Conservation (phyloP, 1,139 yeast genomes). For the Sporopachydermia cereana region DNA sequence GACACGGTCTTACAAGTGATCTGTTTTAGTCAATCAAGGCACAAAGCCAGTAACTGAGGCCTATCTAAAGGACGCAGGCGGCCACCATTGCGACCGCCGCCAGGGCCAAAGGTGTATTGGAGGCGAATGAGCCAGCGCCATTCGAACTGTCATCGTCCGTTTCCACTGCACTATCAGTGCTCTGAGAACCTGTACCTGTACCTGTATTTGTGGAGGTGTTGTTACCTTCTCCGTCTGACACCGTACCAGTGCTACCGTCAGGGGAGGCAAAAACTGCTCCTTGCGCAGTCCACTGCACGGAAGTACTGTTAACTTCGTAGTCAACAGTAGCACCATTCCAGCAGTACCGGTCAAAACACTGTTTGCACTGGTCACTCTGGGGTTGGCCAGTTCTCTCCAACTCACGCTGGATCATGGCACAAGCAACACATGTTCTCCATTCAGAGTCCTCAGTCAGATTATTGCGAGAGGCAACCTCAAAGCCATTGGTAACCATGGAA, state of each 20-base stretch:
- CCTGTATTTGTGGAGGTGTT: not conserved
- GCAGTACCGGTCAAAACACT: conserved; percentile 67
- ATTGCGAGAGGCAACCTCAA: conserved; percentile 60
- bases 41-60: too few relatives aligned
- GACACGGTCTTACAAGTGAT: too few relatives aligned
- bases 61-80: too few relatives aligned
- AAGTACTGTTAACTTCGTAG: not conserved
- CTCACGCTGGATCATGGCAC: conserved; percentile 79
- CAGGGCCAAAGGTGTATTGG: not conserved
- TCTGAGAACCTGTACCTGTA: not conserved
- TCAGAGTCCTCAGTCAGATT: conserved; percentile 63
- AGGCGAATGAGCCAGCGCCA: not conserved
- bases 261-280: not conserved
- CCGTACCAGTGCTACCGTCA: not conserved
- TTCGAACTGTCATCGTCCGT: not conserved
- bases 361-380: conserved; percentile 59
- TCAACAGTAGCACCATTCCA: conserved; percentile 52
- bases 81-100: not conserved
- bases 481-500: conserved; percentile 65
- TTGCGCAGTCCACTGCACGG: not conserved
- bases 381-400: conserved; percentile 58
- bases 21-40: too few relatives aligned
- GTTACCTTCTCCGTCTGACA: not conserved
- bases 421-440: conserved; percentile 74
- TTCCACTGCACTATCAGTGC: not conserved